Base-by-base conservation (phyloP, 176 grass and related monocot species). In the Paspalum vaginatum region DNA sequence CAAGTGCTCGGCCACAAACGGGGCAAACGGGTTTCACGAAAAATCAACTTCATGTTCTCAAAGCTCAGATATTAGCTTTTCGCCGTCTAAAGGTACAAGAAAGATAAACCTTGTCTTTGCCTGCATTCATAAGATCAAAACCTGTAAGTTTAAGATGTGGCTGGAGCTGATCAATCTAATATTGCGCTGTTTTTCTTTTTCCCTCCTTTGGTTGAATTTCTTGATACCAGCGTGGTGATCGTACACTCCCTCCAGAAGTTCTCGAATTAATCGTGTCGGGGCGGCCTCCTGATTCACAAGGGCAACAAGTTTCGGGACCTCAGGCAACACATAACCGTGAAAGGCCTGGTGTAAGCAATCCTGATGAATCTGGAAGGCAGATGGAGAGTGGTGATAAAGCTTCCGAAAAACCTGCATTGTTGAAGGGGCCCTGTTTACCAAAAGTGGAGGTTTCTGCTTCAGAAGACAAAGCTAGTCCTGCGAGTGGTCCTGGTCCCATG, bases 1-100 rank as follows among this genome's bases (percentile, higher is more conserved):
- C 87, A 74, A 75, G 68, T 79, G 78, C 43, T 64, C 81, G 55
- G 51, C 25, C 68, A 18, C 87, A 82, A 73, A 72, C 49, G 21
- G 77, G 85, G 38, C 89, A 75, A 68, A 72, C 49, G 44, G 83
- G 87, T 52, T 99, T 99, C 71, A 96, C 97, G 0, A 99, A 96
- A 82, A 85, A 95, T 65, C 97, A 99, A 60, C 97, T 99, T 96
- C 85, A 91, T 86, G 85, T 91, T 17, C 97, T 99, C 61, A 99
- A 99, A 90, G 93, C 97, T 61, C 97, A 99, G 72, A 99, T 99
- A 84, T 87, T 99, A 93, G 97, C 97, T 81, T 99, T 99, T 79
- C 91, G 91, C 77, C 93, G 93, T 48, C 60, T 99, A 79, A 99
- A 99, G 97, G 97, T 99, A 93, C 47, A 47, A 41, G 17, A 32